Percentiles rank a stretch among this genome's conserved stretches.
Evolutionary conservation across 2,329 filamentous ascomycete genomes (phyloP).

Genomic region (Cryoendolithus antarcticus): DNA sequence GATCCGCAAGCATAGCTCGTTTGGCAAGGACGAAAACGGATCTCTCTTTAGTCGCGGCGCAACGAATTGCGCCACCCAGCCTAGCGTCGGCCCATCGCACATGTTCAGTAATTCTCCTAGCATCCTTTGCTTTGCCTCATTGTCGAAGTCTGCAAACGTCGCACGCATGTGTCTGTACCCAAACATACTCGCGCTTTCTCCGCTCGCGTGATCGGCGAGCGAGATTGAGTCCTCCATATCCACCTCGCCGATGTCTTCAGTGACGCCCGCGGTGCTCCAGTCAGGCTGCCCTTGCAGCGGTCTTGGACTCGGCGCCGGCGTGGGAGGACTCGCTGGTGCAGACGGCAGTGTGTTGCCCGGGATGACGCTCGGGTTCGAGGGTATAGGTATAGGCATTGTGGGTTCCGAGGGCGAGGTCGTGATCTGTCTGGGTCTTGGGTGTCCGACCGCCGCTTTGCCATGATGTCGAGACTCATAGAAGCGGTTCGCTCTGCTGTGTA

Average conservation of each 20-base stretch:
- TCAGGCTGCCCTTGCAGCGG: conserved; percentile 52
- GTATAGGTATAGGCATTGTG: conserved; percentile 33
- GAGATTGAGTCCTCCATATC: conserved; percentile 14
- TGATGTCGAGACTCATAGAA: conserved; percentile 14
- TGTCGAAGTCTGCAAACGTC: conserved; percentile 66
- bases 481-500: conserved; percentile 16
- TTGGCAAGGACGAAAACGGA: conserved; percentile 81
- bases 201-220: conserved; percentile 13
- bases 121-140: conserved; percentile 64
- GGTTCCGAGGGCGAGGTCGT: conserved; percentile 28
- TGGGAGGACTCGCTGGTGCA: conserved; percentile 53
- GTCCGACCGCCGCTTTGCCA: conserved; percentile 26
- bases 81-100: conserved; percentile 88
- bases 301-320: conserved; percentile 54
- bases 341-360: conserved; percentile 51
- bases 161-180: conserved; percentile 60
- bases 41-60: conserved; percentile 91
- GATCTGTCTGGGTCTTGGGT: conserved; percentile 32
- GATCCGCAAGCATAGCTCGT: conserved; percentile 86
- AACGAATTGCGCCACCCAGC: conserved; percentile 93
- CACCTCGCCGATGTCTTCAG: conserved; percentile 60
- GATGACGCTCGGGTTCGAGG: conserved; percentile 35
- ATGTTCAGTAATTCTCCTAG: conserved; percentile 82
- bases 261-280: conserved; percentile 65
- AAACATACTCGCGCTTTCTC: conserved; percentile 14